Evolutionary conservation across 345 rosid species (phyloP).

Genomic region (Hirschfeldia incana): DNA sequence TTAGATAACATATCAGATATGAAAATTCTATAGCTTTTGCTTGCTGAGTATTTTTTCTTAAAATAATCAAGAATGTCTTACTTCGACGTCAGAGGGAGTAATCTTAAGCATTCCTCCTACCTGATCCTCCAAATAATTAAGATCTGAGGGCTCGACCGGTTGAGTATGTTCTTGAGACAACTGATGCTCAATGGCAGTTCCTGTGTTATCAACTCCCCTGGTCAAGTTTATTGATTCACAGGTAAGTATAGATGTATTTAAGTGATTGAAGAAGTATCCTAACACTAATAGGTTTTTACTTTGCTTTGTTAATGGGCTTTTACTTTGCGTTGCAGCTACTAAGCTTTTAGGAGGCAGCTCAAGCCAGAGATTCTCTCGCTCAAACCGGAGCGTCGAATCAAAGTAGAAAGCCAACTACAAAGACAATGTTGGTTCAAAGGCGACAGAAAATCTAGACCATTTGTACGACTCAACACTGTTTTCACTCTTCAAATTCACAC

Average conservation of each 20-base stretch:
- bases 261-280: slow-evolving; percentile 22
- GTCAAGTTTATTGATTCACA: slow-evolving; percentile 40
- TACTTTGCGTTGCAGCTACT: slow-evolving; percentile 28
- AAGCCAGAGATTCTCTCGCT: slow-evolving; percentile 8
- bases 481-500: slow-evolving; percentile 21
- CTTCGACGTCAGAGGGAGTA: slow-evolving; percentile 77
- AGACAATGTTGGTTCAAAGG: too few relatives aligned
- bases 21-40: not conserved
- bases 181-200: slow-evolving; percentile 47
- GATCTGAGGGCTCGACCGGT: slow-evolving; percentile 49
- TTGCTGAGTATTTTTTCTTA: not conserved
- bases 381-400: too few relatives aligned
- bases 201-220: slow-evolving; percentile 64
- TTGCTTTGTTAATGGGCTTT: slow-evolving; percentile 1
- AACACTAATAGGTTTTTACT: too few relatives aligned
- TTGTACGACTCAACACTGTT: not conserved
- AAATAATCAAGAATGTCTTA: slow-evolving; percentile 43
- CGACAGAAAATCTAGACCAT: not conserved
- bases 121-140: slow-evolving; percentile 63
- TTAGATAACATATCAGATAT: not conserved
- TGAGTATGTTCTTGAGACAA: slow-evolving; percentile 42
- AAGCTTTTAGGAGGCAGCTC: slow-evolving; percentile 26
- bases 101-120: slow-evolving; percentile 90
- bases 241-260: slow-evolving; percentile 31
- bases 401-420: too few relatives aligned